A percentile compares a stretch with the other conserved stretches of the same genome.
Evolutionary conservation across 1,284 basidiomycete species (phyloP).

Genomic region (Pseudozyma hubeiensis): DNA sequence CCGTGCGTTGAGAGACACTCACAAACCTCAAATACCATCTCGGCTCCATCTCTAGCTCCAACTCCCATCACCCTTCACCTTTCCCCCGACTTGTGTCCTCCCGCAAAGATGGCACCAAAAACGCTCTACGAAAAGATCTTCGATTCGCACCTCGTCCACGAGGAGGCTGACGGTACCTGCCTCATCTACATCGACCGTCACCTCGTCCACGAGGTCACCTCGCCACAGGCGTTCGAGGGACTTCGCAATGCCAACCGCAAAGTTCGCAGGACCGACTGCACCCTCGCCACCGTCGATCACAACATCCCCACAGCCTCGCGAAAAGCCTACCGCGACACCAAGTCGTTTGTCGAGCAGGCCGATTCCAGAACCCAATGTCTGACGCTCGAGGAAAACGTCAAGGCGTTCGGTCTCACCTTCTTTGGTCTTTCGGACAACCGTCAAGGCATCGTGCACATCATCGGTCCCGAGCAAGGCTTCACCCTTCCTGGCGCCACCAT

Average conservation of each 20-base stretch:
- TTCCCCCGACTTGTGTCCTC: not conserved
- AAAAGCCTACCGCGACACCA: constrained; percentile 64
- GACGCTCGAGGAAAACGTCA: constrained; percentile 67
- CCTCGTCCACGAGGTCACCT: constrained; percentile 67
- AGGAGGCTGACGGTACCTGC: constrained; percentile 64
- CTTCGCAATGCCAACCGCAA: constrained; percentile 59
- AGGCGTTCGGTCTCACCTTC: constrained; percentile 67
- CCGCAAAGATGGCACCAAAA: constrained; percentile 42
- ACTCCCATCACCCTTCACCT: constrained; percentile 6
- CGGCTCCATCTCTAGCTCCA: not conserved
- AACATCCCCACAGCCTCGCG: constrained; percentile 67
- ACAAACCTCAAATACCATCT: not conserved
- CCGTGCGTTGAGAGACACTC: constrained; percentile 1
- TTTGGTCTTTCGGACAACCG: constrained; percentile 65
- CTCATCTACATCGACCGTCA: constrained; percentile 67
- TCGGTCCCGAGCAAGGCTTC: constrained; percentile 67
- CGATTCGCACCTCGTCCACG: constrained; percentile 61
- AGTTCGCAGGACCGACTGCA: constrained; percentile 66
- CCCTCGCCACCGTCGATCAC: constrained; percentile 68
- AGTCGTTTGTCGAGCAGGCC: constrained; percentile 63
- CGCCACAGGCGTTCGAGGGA: constrained; percentile 67
- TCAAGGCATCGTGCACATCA: constrained; percentile 68
- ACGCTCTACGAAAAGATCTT: constrained; percentile 68
- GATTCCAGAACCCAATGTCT: constrained; percentile 66
- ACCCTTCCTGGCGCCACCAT: constrained; percentile 66